These are phyloP conservation scores for Sclerotinia subarctica DNA, from an alignment of 2,329 filamentous ascomycete genomes.

Conservation along the genomic window DNA sequence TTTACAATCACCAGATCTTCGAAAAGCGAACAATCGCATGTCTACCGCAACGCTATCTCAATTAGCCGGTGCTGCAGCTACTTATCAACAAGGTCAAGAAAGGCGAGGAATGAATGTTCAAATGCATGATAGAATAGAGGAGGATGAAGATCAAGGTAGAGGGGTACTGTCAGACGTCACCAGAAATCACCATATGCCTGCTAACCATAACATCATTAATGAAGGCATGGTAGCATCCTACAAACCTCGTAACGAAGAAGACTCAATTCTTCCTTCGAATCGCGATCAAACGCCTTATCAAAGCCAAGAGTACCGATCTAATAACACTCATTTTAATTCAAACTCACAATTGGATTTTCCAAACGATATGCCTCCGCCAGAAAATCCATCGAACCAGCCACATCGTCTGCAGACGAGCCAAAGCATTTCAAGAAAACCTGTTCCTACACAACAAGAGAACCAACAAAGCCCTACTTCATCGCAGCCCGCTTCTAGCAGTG, in stretches of 20 bases:
- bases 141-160: constrained; percentile 40
- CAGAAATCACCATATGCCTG: constrained; percentile 37
- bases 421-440: constrained; percentile 51
- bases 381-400: background rate
- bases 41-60: constrained; percentile 79
- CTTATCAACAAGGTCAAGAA: constrained; percentile 43
- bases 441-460: constrained; percentile 44
- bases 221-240: constrained; percentile 39
- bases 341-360: constrained; percentile 26
- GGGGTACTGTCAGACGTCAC: constrained; percentile 41
- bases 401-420: constrained; percentile 40
- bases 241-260: constrained; percentile 21
- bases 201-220: constrained; percentile 37
- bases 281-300: constrained; percentile 24
- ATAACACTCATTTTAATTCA: constrained; percentile 19
- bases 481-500: constrained; percentile 40
- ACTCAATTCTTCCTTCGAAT: constrained; percentile 18
- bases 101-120: constrained; percentile 27
- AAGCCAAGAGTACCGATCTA: constrained; percentile 16
- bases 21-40: constrained; percentile 78
- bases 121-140: constrained; percentile 30
- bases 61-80: constrained; percentile 53
- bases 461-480: constrained; percentile 42
- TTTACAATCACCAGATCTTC: constrained; percentile 72
- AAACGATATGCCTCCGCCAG: constrained; percentile 16